Conservation (phyloP, 148 eudicot species). For the Spergularia marina region DNA sequence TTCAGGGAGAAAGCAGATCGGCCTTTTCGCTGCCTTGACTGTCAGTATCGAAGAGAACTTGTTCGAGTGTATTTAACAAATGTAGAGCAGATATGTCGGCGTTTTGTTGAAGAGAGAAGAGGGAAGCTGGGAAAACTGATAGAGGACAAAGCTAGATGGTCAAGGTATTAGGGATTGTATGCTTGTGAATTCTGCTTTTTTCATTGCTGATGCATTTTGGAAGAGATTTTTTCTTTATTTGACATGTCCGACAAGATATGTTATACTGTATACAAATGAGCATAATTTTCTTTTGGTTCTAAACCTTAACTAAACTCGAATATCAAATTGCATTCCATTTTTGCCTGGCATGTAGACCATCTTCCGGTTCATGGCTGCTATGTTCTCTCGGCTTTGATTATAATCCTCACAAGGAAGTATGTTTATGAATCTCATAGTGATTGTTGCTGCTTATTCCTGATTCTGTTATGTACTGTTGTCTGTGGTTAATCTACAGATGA, state of each 20-base stretch:
- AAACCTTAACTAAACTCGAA: background rate
- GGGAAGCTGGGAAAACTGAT: slow-evolving; percentile 65
- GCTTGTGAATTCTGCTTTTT: background rate
- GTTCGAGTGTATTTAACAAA: slow-evolving; percentile 82
- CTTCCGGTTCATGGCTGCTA: too few relatives aligned
- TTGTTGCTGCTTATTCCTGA: background rate
- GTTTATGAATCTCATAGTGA: background rate
- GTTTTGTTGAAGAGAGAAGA: slow-evolving; percentile 83
- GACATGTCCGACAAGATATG: background rate
- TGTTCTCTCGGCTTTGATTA: background rate
- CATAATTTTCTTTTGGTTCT: too few relatives aligned
- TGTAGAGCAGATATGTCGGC: slow-evolving; percentile 87
- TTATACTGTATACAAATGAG: too few relatives aligned
- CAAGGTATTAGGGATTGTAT: slow-evolving; percentile 51
- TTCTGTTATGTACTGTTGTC: background rate
- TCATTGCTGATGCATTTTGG: slow-evolving; percentile 5
- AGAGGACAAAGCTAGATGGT: slow-evolving; percentile 90
- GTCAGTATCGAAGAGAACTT: slow-evolving; percentile 81
- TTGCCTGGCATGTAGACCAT: background rate
- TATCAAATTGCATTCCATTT: background rate
- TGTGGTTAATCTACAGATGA: background rate
- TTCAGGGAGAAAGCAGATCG: slow-evolving; percentile 81
- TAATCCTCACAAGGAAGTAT: background rate
- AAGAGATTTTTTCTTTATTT: background rate
- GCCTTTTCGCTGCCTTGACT: slow-evolving; percentile 86